Evolutionary conservation across 192 early-diverging fungal species (phyloP), one percentile per base, ranked within the genome.

Genomic region (Chytriomyces sp.): DNA sequence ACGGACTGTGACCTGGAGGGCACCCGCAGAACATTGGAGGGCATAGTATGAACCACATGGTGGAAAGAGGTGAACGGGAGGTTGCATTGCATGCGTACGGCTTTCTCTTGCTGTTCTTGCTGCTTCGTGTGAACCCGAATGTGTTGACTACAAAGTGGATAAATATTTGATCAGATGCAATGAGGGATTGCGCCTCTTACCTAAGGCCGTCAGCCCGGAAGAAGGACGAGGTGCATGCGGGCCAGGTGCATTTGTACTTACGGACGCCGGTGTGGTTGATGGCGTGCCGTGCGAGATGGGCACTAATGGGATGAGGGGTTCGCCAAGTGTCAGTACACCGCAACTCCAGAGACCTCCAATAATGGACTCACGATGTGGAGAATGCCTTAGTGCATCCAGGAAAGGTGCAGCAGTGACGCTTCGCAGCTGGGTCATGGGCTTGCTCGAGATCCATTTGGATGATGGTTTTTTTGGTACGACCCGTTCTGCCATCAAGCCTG

Each of bases 321-420:
- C 17, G 44, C 22, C 2, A n/a, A 49, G 44, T 49, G 44, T 49
- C 22, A 3, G 44, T n/a, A n/a, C n/a, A n/a, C n/a, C n/a, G n/a
- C n/a, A 49, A 49, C 17, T 22, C 44, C 44, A 49, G 14, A 49
- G 22, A 14, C 14, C 38, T 32, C 8, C 17, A 14, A 36, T 14
- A 0, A 2, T 2, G 31, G 52, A 26, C 53, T 32, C 12, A 68
- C 66, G 17, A 10, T 2, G 66, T 56, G 14, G 26, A 25, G 53
- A 68, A 68, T 30, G 19, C 25, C 52, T 68, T 68, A 53, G 30
- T 32, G 34, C 66, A 68, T 4, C 66, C 66, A 2, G 30, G 8
- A 37, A 56, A 30, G 14, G 14, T 22, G 44, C 44, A 49, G 44
- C 44, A 22, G 22, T 49, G 44, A 22, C 44, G 44, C 44, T 22